Base-by-base conservation (phyloP, 768 basidiomycete genomes). In the Glaciozyma martinii region DNA sequence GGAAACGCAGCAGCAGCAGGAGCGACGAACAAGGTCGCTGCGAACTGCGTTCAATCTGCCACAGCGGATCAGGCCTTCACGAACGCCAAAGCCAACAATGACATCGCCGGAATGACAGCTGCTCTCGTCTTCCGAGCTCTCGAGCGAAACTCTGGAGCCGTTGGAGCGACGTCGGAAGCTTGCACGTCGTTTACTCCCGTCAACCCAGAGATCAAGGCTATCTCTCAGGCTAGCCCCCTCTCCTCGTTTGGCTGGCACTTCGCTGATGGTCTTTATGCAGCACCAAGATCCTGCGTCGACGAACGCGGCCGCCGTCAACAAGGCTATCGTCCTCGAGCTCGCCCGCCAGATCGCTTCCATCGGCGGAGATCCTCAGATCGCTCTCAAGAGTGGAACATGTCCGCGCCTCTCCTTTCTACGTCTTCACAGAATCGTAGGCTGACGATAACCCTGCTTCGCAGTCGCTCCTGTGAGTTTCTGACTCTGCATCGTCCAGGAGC, bases 31-130 rank as follows among this genome's bases (percentile, higher is more conserved):
- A 79, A 83, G 81, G 21, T 47, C 46, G 81, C 85, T 71, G 74
- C 81, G 13, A 82, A 80, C 60, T 86, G 85, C 74, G 43, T 59
- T 1, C 56, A 60, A 55, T 12, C 32, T 12, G 83, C 82, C 1
- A 82, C 80, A 9, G 84, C 84, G 54, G 84, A 86, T 71, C 84
- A 83, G 72, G 85, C 85, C 0, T 87, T 86, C 78, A 84, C 84
- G 42, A 86, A 86, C 73, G 85, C 85, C 50, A 86, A 86, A 74
- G 82, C 83, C 18, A 80, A 79, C 4, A 80, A 80, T 21, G 81
- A 85, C 72, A 76, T 85, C 52, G 76, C 80, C 30, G 84, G 83
- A 33, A 79, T 80, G 78, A 80, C 82, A 33, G 79, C 78, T 64
- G 85, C 85, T 6, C 74, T 87, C 69, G 82, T 83, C 66, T 86